A percentile compares a stretch with the other conserved stretches of the same genome.
Evolutionary conservation across 495 filamentous ascomycete species (phyloP).

Genomic region (Parathielavia appendiculata): DNA sequence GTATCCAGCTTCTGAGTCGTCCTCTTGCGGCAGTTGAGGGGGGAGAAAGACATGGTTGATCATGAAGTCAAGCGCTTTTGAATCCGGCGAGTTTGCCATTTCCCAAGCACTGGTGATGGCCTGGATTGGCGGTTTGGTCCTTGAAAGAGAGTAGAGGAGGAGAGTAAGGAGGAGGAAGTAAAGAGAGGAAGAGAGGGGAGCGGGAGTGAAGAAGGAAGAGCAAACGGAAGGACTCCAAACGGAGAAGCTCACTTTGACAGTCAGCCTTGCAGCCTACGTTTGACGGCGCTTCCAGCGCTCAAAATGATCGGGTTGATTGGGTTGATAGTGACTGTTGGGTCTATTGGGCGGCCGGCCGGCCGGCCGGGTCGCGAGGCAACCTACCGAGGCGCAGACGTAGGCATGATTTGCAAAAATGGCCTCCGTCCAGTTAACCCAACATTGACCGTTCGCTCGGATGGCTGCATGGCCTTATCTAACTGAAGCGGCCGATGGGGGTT

Average conservation of each 20-base stretch:
- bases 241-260: not conserved
- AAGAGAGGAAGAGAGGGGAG: not conserved
- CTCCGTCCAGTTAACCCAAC: not conserved
- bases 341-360: not conserved
- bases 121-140: not conserved
- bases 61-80: conserved; percentile 31
- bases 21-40: conserved; percentile 49
- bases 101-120: not conserved
- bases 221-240: not conserved
- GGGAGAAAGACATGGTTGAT: conserved; percentile 59
- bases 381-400: not conserved
- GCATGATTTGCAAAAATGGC: conserved; percentile 1
- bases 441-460: not conserved
- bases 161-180: not conserved
- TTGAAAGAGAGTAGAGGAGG: not conserved
- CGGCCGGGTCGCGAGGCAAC: not conserved
- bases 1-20: conserved; percentile 32
- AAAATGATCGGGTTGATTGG: not conserved
- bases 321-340: conserved; percentile 2
- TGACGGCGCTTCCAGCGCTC: not conserved
- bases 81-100: not conserved
- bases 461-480: conserved; percentile 2
- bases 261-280: not conserved
- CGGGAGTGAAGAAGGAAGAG: not conserved
- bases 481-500: conserved; percentile 1